Evolutionary conservation across 257 asterid species (phyloP).

Genomic region (Gentiana straminea): DNA sequence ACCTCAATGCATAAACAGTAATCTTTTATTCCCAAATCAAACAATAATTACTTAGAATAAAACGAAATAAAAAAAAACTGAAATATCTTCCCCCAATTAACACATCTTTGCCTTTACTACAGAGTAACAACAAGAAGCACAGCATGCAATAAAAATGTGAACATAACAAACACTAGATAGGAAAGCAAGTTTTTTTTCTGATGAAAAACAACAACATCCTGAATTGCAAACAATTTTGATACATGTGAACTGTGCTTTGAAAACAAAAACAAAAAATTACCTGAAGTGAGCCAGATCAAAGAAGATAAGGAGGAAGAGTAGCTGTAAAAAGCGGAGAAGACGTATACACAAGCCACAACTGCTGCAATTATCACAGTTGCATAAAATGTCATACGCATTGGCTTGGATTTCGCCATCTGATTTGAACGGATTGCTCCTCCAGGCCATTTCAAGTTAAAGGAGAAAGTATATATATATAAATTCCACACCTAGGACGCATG

Average conservation of each 20-base stretch:
- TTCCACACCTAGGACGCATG: not conserved
- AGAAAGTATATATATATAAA: not conserved
- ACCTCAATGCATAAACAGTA: too few species aligned
- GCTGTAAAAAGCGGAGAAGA: slow-evolving; percentile 76
- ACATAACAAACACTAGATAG: not conserved
- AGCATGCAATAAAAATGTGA: too few species aligned
- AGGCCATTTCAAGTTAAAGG: slow-evolving; percentile 14
- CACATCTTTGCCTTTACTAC: too few species aligned
- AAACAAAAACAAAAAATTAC: slow-evolving; percentile 6
- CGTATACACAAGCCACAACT: slow-evolving; percentile 63
- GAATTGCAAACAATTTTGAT: too few species aligned
- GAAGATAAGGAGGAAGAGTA: slow-evolving; percentile 32
- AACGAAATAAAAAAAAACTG: too few species aligned
- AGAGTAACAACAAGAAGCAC: too few species aligned
- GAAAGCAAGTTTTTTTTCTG: not conserved
- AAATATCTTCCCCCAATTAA: too few species aligned
- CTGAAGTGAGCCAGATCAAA: slow-evolving; percentile 28
- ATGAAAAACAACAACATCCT: too few species aligned
- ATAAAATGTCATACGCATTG: slow-evolving; percentile 75
- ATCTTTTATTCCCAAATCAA: too few species aligned
- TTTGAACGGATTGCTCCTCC: slow-evolving; percentile 28
- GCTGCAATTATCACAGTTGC: slow-evolving; percentile 64
- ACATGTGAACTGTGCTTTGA: too few species aligned
- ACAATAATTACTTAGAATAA: too few species aligned
- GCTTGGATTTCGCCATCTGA: slow-evolving; percentile 74